Evolutionary conservation across 768 basidiomycete genomes (phyloP), one percentile per base, ranked within the genome.

Genomic region (Lactarius hatsudake): DNA sequence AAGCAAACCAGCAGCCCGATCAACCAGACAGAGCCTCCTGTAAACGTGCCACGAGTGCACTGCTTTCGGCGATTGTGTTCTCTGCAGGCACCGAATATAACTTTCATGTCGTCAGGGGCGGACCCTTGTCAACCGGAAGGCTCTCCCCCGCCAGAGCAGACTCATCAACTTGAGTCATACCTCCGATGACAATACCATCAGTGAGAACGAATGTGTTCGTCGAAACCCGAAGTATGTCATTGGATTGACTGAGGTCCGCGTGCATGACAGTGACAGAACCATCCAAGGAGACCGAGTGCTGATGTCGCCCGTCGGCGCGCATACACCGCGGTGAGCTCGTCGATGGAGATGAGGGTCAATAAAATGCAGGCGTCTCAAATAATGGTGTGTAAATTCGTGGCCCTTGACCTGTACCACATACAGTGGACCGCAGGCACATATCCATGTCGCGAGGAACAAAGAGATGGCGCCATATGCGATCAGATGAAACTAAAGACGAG

Each of bases 1-100:
- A 69, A 86, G 81, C 48, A 77, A 76, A 2, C 78, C 78, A 15
- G 84, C 83, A 42, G 84, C 73, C 38, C 74, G 74, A 72, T 87
- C 85, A 7, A 85, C 84, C 5, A 84, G 69, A 75, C 26, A 78
- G 77, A 18, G 78, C 78, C 55, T 76, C 73, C 59, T 79, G 75
- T 20, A 79, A 79, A 43, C 77, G 72, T 63, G 71, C 65, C 55
- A 81, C 76, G 67, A 81, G 75, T 15, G 63, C 53, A 20, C 74
- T 73, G 61, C 81, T 76, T 45, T 76, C 75, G 26, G 77, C 75
- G 71, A 81, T 74, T 26, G 79, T 78, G 73, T 80, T 82, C 67
- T 81, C 80, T 34, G 76, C 75, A 8, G 78, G 74, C n/a, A 77
- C 75, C 54, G 76, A 76, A 12, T n/a, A 74, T 71, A 32, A 79